Percentiles rank a stretch among this genome's conserved stretches.
Evolutionary conservation across 352 stramenopile genomes (phyloP).

Genomic region (Phytophthora foliorum): DNA sequence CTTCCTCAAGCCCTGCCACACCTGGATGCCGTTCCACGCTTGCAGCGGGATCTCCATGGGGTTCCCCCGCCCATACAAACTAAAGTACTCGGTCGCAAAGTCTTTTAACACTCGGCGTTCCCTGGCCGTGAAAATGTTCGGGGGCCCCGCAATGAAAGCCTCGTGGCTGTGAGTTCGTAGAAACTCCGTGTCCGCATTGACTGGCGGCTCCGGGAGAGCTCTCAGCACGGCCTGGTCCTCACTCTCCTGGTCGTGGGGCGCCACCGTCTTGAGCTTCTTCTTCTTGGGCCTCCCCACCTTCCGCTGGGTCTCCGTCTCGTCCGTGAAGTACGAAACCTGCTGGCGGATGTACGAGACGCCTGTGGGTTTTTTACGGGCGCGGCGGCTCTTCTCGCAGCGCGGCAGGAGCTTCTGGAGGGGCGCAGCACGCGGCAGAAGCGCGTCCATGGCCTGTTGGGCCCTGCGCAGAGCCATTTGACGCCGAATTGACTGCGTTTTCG

Average conservation of each 20-base stretch:
- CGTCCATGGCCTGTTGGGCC: conserved; percentile 60
- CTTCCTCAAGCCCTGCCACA: conserved; percentile 39
- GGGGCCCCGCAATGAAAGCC: conserved; percentile 55
- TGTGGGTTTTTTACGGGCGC: conserved; percentile 12
- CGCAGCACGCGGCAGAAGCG: conserved; percentile 25
- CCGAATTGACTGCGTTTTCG: conserved; percentile 54
- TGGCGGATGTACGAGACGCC: conserved; percentile 67
- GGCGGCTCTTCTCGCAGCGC: conserved; percentile 37
- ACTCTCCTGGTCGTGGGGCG: background rate
- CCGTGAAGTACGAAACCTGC: conserved; percentile 69
- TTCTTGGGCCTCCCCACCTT: conserved; percentile 42
- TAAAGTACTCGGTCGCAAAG: conserved; percentile 51
- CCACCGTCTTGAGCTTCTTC: conserved; percentile 31
- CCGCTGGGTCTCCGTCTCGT: conserved; percentile 37
- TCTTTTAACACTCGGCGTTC: conserved; percentile 64
- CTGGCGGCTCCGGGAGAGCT: conserved; percentile 44
- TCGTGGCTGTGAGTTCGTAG: conserved; percentile 68
- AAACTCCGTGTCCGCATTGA: conserved; percentile 63
- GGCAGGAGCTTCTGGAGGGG: conserved; percentile 1
- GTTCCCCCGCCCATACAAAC: conserved; percentile 21
- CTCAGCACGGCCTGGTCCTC: conserved; percentile 8
- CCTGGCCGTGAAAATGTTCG: conserved; percentile 64
- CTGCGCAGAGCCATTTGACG: conserved; percentile 61
- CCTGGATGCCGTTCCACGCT: conserved; percentile 60
- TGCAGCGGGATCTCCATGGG: conserved; percentile 44